A percentile compares a stretch with the other conserved stretches of the same genome.
Conservation (phyloP, 2,329 filamentous ascomycete genomes). For the Tolypocladium nubicola region DNA sequence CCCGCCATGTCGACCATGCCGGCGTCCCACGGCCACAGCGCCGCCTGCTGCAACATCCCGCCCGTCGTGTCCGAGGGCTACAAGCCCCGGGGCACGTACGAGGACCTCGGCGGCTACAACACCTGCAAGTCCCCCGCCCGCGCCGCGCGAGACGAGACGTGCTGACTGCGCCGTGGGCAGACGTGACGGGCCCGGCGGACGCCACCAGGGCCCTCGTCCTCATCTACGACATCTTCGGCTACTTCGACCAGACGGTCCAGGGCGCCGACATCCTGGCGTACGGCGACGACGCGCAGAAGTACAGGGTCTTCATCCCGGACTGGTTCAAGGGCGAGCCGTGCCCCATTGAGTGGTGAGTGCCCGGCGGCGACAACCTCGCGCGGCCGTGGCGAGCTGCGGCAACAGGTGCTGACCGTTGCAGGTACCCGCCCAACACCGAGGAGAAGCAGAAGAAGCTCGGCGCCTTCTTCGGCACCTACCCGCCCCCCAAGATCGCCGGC, state of each 20-base stretch:
- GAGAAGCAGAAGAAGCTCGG: conserved; percentile 52
- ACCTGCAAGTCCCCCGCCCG: conserved; percentile 25
- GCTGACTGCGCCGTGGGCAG: conserved; percentile 11
- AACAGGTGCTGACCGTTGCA: conserved; percentile 8
- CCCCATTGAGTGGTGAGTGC: conserved; percentile 36
- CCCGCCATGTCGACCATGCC: conserved; percentile 38
- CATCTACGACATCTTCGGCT: conserved; percentile 60
- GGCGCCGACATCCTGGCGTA: conserved; percentile 56
- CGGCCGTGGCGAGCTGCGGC: too few species aligned
- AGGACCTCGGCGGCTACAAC: conserved; percentile 44
- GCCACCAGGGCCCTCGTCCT: conserved; percentile 49
- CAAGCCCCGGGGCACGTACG: conserved; percentile 43
- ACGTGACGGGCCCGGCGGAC: conserved; percentile 35
- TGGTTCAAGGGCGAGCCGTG: conserved; percentile 71
- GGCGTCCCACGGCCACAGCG: conserved; percentile 41
- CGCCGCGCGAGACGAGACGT: neutral
- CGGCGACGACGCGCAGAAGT: conserved; percentile 49
- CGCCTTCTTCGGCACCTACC: conserved; percentile 44
- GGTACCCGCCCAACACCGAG: conserved; percentile 52
- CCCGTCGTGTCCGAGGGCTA: conserved; percentile 47
- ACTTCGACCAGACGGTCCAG: conserved; percentile 60
- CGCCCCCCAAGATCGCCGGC: conserved; percentile 34
- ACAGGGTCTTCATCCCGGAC: conserved; percentile 85
- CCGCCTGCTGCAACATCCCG: conserved; percentile 48
- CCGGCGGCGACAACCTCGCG: neutral